These are phyloP conservation scores for Chaetomiaceae sp. DNA, from an alignment of 2,329 filamentous ascomycete species.

Conservation along the genomic window DNA sequence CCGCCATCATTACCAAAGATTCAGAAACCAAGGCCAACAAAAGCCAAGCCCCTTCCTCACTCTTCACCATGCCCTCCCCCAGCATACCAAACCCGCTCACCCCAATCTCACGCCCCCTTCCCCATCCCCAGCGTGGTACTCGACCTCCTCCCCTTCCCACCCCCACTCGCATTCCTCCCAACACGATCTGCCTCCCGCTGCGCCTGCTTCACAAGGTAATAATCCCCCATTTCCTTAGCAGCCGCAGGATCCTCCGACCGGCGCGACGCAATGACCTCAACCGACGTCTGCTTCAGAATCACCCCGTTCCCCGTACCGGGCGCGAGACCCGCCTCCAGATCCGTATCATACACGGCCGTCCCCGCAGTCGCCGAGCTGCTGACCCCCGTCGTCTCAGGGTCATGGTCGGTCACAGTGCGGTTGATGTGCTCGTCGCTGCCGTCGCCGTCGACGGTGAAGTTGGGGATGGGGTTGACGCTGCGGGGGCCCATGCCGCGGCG, in stretches of 20 bases:
- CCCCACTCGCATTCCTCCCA: background rate
- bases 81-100: background rate
- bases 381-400: too few species aligned
- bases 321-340: constrained; percentile 3
- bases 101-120: background rate
- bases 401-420: too few species aligned
- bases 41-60: too few species aligned
- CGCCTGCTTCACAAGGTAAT: constrained; percentile 22
- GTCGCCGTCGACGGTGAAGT: constrained; percentile 25
- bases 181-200: constrained; percentile 12
- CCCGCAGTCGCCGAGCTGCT: background rate
- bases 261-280: constrained; percentile 20
- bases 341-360: background rate
- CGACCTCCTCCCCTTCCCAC: constrained; percentile 8
- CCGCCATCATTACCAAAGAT: too few species aligned
- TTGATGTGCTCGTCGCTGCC: constrained; percentile 30
- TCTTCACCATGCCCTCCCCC: background rate
- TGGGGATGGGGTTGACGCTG: constrained; percentile 28
- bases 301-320: background rate
- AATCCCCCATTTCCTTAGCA: constrained; percentile 18
- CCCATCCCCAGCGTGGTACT: constrained; percentile 4
- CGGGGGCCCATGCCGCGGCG: constrained; percentile 28
- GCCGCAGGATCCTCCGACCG: background rate
- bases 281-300: constrained; percentile 23
- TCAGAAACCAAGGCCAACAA: too few species aligned